These are phyloP conservation scores for Talaromyces sp. DNA, from an alignment of 2,329 filamentous ascomycete genomes.

Conservation along the genomic window DNA sequence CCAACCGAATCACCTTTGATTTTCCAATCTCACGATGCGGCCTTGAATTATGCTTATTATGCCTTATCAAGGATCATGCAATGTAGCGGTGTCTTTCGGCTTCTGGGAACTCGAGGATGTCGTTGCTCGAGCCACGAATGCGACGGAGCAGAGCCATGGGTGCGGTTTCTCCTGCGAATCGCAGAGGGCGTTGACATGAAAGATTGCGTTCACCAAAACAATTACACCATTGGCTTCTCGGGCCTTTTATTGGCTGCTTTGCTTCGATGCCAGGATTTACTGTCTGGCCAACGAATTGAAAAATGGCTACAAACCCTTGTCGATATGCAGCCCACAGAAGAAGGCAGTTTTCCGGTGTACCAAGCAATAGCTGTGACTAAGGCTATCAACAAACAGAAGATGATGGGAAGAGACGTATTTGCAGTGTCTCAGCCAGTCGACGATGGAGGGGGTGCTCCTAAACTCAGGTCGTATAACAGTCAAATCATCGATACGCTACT, in stretches of 20 bases:
- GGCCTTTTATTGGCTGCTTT: not conserved
- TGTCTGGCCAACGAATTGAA: not conserved
- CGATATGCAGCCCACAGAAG: not conserved
- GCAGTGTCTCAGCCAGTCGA: constrained; percentile 22
- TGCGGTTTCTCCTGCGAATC: not conserved
- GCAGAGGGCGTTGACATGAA: not conserved
- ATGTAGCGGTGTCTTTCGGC: not conserved
- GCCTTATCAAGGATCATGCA: not conserved
- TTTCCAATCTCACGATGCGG: not conserved
- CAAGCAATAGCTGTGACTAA: not conserved
- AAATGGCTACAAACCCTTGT: not conserved
- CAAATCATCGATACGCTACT: constrained; percentile 23
- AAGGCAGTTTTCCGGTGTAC: not conserved
- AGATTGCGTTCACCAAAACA: not conserved
- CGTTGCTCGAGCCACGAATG: not conserved
- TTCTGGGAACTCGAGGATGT: not conserved
- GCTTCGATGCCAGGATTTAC: not conserved
- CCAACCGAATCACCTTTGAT: not conserved
- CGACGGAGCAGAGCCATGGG: not conserved
- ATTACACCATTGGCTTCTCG: not conserved
- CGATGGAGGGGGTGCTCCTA: constrained; percentile 25
- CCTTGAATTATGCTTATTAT: not conserved
- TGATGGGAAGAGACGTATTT: constrained; percentile 21
- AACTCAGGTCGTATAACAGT: constrained; percentile 26
- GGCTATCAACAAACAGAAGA: constrained; percentile 9